phyloP scores from a whole-genome alignment of 2,329 filamentous ascomycete species.

The Ceratocystis lukuohia region DNA sequence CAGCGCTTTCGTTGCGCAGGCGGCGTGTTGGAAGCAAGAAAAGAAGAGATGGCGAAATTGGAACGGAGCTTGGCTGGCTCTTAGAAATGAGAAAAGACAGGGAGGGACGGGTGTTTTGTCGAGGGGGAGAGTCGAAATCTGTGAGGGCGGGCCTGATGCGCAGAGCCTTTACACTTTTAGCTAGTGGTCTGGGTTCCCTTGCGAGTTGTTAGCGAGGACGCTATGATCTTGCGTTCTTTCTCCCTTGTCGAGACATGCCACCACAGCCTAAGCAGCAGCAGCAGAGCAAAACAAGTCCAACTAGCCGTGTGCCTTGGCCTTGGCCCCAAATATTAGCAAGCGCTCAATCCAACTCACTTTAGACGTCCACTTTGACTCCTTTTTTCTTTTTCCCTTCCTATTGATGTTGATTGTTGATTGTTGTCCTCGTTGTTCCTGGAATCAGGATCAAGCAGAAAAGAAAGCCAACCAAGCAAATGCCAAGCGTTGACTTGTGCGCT shows the following conservation, averaged over 20 bases:
- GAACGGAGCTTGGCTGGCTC: background rate
- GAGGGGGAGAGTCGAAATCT: no score
- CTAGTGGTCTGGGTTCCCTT: background rate
- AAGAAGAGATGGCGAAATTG: background rate
- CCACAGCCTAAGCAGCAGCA: no score
- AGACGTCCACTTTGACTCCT: background rate
- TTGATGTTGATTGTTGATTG: background rate
- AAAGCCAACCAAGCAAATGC: background rate
- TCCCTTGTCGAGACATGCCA: background rate
- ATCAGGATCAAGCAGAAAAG: background rate
- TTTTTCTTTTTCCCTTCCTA: background rate
- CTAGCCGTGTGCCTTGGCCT: no score
- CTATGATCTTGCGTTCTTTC: background rate
- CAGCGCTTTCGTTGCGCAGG: no score
- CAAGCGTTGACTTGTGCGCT: background rate
- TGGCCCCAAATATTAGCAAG: no score
- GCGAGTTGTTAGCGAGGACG: background rate
- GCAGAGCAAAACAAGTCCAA: no score
- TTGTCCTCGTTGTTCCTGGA: background rate
- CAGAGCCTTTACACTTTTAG: background rate
- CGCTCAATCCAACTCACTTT: no score
- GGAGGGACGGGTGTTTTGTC: background rate
- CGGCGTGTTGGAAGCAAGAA: no score
- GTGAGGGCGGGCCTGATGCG: background rate
- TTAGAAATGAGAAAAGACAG: background rate